Evolutionary conservation across 139 green algal genomes (phyloP), one percentile per base, ranked within the genome.

Genomic region (Limnomonas spitsbergensis): DNA sequence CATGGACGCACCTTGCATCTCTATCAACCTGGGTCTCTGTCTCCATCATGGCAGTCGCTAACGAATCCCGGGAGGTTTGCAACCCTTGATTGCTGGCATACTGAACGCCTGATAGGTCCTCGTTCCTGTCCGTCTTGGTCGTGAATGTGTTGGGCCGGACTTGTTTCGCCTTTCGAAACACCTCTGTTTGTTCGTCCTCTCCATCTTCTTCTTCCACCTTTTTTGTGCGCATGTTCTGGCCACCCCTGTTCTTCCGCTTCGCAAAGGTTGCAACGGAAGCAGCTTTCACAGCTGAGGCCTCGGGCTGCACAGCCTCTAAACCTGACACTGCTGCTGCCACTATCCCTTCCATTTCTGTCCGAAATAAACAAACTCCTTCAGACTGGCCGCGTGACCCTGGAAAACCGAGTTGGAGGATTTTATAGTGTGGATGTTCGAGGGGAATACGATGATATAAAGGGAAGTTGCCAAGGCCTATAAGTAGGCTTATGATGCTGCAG

Each of bases 11-110:
- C 87, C 93, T 82, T 0, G 83, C 83, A 77, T 97, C 94, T 34
- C 87, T 69, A 75, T 97, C 90, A 39, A 84, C 87, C 66, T 91
- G 78, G 2, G 93, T 97, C 75, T 96, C 92, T 29, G 89, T 94
- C 72, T 97, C 89, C 29, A 94, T 74, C 0, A 27, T 32, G 0
- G 80, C 42, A 0, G 91, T 96, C 0, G 90, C 93, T 2, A 84
- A 81, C 31, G 81, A 47, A 82, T 95, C 90, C 0, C 53, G 79
- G 0, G 53, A 79, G 24, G 76, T 61, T 24, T 83, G 80, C 1
- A 85, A 72, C 40, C 53, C 54, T 32, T 40, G 73, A 27, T 36
- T 85, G 71, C 81, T 80, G 3, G 82, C 80, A 67, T 78, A 91
- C 0, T 66, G 72, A 9, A 89, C 81, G 32, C 40, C 29, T 4